Evolutionary conservation across 345 rosid genomes (phyloP).

Genomic region (Eutrema heterophyllum): DNA sequence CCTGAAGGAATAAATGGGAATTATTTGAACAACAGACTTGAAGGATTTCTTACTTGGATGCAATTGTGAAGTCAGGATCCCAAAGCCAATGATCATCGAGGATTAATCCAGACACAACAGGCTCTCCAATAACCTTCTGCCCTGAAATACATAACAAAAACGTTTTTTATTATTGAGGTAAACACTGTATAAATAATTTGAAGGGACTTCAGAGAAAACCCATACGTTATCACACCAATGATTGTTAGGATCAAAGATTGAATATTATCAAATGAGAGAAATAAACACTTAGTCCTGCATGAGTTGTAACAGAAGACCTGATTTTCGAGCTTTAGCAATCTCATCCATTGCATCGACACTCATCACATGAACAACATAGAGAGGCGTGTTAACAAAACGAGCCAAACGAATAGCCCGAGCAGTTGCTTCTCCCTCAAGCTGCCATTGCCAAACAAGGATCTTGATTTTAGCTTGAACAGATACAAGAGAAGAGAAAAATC

Average conservation of each 20-base stretch:
- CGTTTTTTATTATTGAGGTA: no score
- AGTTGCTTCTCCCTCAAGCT: slow-evolving; percentile 99
- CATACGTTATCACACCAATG: not conserved
- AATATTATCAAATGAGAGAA: not conserved
- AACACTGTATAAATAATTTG: not conserved
- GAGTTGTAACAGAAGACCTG: slow-evolving; percentile 45
- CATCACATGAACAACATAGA: slow-evolving; percentile 98
- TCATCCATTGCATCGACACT: slow-evolving; percentile 99
- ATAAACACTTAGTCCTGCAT: not conserved
- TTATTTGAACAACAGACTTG: not conserved
- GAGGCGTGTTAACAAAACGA: slow-evolving; percentile 82
- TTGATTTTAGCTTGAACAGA: slow-evolving; percentile 1
- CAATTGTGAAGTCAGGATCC: slow-evolving; percentile 79
- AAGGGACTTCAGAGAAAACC: not conserved
- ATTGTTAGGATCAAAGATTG: not conserved
- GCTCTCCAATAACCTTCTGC: slow-evolving; percentile 91
- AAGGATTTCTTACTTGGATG: slow-evolving; percentile 59
- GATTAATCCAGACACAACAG: slow-evolving; percentile 85
- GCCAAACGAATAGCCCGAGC: slow-evolving; percentile 92
- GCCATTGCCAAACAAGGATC: slow-evolving; percentile 29
- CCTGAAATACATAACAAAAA: slow-evolving; percentile 45
- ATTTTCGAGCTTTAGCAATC: slow-evolving; percentile 84
- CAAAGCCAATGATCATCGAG: slow-evolving; percentile 88
- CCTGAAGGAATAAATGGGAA: not conserved
- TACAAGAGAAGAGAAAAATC: not conserved